Evolutionary conservation across 2,329 filamentous ascomycete genomes (phyloP).

Genomic region (Calonectria naviculata): DNA sequence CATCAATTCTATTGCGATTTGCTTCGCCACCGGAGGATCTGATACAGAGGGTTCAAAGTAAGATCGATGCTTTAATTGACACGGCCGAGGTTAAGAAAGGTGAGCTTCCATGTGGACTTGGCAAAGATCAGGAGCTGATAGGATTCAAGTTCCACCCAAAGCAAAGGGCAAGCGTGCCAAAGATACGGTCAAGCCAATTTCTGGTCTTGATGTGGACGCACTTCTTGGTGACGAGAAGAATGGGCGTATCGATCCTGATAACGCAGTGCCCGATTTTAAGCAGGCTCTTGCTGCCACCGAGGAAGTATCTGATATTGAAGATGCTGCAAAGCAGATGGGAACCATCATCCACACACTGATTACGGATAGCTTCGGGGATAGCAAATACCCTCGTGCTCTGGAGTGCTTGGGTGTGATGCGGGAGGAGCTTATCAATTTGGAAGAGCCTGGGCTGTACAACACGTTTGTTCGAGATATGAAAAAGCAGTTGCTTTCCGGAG

Average conservation of each 20-base stretch:
- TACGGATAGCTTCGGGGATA: slow-evolving; percentile 78
- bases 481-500: slow-evolving; percentile 72
- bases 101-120: slow-evolving; percentile 42
- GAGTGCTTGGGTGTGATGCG: slow-evolving; percentile 84
- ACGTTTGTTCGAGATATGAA: slow-evolving; percentile 78
- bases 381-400: slow-evolving; percentile 77
- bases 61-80: slow-evolving; percentile 73
- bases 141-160: slow-evolving; percentile 76
- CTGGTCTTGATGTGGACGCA: slow-evolving; percentile 86
- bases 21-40: slow-evolving; percentile 78
- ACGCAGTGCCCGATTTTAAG: slow-evolving; percentile 92
- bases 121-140: slow-evolving; percentile 26
- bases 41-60: slow-evolving; percentile 64
- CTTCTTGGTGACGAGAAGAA: slow-evolving; percentile 72
- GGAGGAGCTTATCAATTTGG: slow-evolving; percentile 78
- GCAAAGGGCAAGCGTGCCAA: slow-evolving; percentile 77
- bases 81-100: slow-evolving; percentile 87
- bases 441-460: slow-evolving; percentile 84
- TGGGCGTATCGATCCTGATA: slow-evolving; percentile 66
- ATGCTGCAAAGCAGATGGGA: slow-evolving; percentile 80
- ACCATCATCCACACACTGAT: slow-evolving; percentile 77
- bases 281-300: slow-evolving; percentile 74
- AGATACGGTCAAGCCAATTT: slow-evolving; percentile 83
- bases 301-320: slow-evolving; percentile 70
- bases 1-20: slow-evolving; percentile 76